Evolutionary conservation across 306 rosid genomes (phyloP).

Genomic region (Rosa rugosa): DNA sequence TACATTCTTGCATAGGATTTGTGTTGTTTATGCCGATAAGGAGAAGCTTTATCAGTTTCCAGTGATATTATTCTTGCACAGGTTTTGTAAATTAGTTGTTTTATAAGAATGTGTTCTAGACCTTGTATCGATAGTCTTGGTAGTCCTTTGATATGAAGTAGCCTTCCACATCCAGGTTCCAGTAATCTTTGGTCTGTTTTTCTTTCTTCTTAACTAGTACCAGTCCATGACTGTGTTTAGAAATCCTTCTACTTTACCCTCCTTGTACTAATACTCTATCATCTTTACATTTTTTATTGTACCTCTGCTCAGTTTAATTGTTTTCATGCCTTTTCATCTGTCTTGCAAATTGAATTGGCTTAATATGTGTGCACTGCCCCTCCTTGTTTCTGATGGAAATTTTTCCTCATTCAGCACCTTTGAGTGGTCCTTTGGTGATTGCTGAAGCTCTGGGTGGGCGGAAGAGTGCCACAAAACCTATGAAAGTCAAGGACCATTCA

Average conservation of each 20-base stretch:
- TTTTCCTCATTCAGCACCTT: constrained; percentile 67
- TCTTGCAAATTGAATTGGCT: background rate
- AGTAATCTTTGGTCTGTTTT: background rate
- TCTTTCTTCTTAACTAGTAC: background rate
- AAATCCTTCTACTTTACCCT: background rate
- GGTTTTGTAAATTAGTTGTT: background rate
- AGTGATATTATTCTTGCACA: background rate
- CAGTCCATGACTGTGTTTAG: background rate
- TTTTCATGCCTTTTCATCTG: background rate
- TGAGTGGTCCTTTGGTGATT: constrained; percentile 92
- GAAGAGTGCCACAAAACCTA: constrained; percentile 51
- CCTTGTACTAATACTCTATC: background rate
- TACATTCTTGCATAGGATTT: background rate
- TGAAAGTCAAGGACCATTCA: constrained; percentile 66
- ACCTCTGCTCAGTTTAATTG: background rate
- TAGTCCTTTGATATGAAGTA: background rate
- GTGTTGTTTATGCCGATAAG: background rate
- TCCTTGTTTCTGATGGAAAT: constrained; percentile 32
- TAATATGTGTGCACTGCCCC: background rate
- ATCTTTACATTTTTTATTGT: background rate
- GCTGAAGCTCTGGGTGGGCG: constrained; percentile 77
- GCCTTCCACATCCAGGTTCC: background rate
- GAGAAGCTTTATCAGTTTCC: background rate
- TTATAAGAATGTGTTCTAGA: background rate
- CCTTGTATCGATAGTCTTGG: background rate